Conservation (phyloP, 805 yeast species). For the Barnettozyma pratensis region DNA sequence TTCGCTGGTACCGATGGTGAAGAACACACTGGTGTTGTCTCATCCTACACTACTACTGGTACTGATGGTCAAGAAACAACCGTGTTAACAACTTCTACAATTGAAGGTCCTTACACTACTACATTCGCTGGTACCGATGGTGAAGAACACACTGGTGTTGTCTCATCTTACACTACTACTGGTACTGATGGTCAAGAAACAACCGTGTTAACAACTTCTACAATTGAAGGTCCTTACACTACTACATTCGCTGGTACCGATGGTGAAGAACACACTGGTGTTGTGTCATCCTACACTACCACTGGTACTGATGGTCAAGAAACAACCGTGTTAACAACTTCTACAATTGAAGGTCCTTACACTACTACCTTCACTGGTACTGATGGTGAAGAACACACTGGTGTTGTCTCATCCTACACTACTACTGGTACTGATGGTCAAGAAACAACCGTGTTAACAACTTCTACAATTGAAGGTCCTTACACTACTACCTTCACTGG, state of each 20-base stretch:
- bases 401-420: slow-evolving; percentile 1
- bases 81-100: background rate
- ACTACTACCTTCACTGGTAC: background rate
- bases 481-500: slow-evolving; percentile 6
- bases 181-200: background rate
- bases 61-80: background rate
- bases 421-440: background rate
- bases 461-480: background rate
- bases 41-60: background rate
- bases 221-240: background rate
- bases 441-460: background rate
- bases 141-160: background rate
- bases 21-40: background rate
- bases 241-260: slow-evolving; percentile 1
- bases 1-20: background rate
- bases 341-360: background rate
- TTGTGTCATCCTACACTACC: background rate
- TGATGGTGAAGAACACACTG: background rate
- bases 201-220: background rate
- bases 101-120: background rate
- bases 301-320: slow-evolving; percentile 2
- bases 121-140: background rate
- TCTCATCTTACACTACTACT: background rate
- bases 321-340: background rate
- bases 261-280: background rate